Conservation (phyloP, 2,329 filamentous ascomycete species). For the Fusarium keratoplasticum region DNA sequence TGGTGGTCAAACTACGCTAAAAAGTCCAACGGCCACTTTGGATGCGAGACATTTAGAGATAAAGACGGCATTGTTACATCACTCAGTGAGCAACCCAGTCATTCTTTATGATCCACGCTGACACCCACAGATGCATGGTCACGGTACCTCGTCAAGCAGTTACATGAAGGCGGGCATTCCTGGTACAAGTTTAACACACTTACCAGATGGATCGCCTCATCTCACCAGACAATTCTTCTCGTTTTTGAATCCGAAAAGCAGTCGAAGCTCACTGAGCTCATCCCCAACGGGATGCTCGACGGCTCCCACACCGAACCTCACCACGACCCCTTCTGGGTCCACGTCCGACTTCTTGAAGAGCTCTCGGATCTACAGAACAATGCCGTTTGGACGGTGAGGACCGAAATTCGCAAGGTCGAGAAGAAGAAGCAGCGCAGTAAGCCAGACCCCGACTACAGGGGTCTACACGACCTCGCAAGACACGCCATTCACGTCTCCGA, state of each 20-base stretch:
- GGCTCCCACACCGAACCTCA: not conserved
- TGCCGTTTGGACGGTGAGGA: conserved; percentile 55
- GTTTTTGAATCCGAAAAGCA: conserved; percentile 19
- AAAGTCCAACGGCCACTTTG: conserved; percentile 55
- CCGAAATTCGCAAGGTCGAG: conserved; percentile 51
- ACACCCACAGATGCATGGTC: conserved; percentile 23
- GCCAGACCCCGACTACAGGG: conserved; percentile 49
- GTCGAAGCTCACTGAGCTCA: not conserved
- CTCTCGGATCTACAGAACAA: conserved; percentile 7
- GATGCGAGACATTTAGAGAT: conserved; percentile 47
- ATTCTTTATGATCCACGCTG: not conserved
- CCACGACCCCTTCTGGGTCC: conserved; percentile 31
- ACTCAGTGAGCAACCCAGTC: not conserved
- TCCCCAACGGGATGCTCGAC: not conserved
- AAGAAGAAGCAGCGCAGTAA: conserved; percentile 23
- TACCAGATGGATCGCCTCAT: conserved; percentile 17
- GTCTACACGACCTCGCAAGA: conserved; percentile 55
- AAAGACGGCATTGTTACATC: not conserved
- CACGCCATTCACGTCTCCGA: conserved; percentile 60
- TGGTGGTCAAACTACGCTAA: conserved; percentile 52
- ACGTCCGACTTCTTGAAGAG: conserved; percentile 3
- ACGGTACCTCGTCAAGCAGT: conserved; percentile 25
- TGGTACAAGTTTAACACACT: conserved; percentile 36
- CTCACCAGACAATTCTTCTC: conserved; percentile 20
- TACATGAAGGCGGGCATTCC: not conserved